Percentiles rank a stretch among this genome's conserved stretches.
Evolutionary conservation across 495 filamentous ascomycete species (phyloP).

Genomic region (Entonaema liquescens): DNA sequence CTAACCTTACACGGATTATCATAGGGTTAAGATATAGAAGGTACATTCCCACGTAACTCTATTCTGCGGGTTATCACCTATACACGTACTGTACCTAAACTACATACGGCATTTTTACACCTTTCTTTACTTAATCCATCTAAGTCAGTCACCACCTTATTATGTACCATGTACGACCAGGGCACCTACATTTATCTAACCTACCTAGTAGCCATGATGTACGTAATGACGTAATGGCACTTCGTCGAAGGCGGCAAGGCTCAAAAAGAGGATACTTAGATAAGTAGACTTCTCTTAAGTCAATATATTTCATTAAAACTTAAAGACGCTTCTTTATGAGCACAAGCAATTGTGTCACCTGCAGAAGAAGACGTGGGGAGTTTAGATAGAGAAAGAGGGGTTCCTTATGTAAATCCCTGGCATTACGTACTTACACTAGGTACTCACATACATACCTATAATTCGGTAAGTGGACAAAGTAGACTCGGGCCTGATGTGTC

Average conservation of each 20-base stretch:
- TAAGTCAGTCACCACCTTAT: neutral
- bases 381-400: constrained; percentile 33
- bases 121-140: constrained; percentile 10
- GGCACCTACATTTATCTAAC: neutral
- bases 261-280: neutral
- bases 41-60: constrained; percentile 12
- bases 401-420: constrained; percentile 28
- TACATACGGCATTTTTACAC: neutral
- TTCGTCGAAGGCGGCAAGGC: constrained; percentile 2
- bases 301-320: neutral
- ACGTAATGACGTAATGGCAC: constrained; percentile 16
- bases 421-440: constrained; percentile 42
- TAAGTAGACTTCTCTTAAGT: neutral
- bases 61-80: neutral
- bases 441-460: neutral
- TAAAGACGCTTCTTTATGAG: neutral
- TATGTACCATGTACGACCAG: neutral
- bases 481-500: neutral
- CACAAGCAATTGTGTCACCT: neutral
- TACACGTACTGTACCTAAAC: neutral
- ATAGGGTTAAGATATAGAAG: neutral
- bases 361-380: constrained; percentile 14
- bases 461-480: neutral
- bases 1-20: neutral
- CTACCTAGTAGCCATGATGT: neutral